phyloP scores from a whole-genome alignment of 2,329 filamentous ascomycete genomes.

The Leptographium procerum region DNA sequence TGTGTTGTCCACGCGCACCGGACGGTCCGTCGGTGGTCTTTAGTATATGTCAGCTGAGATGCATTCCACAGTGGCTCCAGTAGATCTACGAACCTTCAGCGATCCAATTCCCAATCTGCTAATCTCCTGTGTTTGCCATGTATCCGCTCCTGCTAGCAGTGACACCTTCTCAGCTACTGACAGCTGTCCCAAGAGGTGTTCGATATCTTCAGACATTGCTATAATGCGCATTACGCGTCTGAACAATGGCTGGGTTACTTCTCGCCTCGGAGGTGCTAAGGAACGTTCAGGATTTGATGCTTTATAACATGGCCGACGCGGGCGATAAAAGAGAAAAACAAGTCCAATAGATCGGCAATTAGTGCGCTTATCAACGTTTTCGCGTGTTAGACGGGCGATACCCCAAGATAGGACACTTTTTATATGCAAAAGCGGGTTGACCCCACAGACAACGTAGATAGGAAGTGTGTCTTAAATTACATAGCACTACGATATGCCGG shows the following conservation, averaged over 20 bases:
- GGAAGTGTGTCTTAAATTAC: background rate
- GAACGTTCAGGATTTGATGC: too few species aligned
- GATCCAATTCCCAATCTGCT: constrained; percentile 17
- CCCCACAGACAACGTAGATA: background rate
- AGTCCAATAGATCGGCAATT: background rate
- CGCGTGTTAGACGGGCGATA: background rate
- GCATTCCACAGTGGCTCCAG: constrained; percentile 32
- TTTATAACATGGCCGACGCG: background rate
- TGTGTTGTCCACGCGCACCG: constrained; percentile 56
- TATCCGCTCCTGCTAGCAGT: constrained; percentile 6
- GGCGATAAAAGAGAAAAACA: background rate
- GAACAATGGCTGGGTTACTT: too few species aligned
- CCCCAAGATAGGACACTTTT: background rate
- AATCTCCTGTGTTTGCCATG: constrained; percentile 19
- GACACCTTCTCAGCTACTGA: constrained; percentile 8
- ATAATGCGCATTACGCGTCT: background rate
- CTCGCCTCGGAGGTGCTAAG: too few species aligned
- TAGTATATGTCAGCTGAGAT: background rate
- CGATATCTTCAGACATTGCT: background rate
- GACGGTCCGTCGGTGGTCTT: constrained; percentile 59
- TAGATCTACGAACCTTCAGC: constrained; percentile 6
- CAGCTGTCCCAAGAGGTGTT: background rate
- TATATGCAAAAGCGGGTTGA: background rate
- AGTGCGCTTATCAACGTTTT: background rate
- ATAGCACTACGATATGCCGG: background rate